Base-by-base conservation (phyloP, 2,329 filamentous ascomycete species). In the Teratosphaeria pseudoeucalypti region DNA sequence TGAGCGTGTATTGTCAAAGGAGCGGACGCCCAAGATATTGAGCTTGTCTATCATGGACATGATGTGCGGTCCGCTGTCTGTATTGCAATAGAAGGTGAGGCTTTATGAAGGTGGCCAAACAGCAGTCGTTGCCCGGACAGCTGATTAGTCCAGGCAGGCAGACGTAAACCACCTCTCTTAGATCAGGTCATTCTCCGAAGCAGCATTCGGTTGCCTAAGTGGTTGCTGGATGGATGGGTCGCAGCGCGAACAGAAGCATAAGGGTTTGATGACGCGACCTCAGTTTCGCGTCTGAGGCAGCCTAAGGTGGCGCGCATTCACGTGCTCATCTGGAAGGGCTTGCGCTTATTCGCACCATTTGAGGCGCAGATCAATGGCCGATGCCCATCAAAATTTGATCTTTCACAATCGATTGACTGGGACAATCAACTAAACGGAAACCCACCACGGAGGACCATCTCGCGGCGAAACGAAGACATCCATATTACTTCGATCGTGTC, bases 11-110 rank as follows among this genome's bases (percentile, higher is more conserved):
- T 89, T 87, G 74, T 88, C 88, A 73, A 97, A 97, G 60, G 92
- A 96, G 67, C 92, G 90, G 66, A 90, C 80, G 72, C 91, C 92
- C 71, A 85, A 78, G 63, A 97, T 94, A 65, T 87, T 89, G 67
- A 96, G 83, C 72, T 92, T 95, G 71, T 96, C 90, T 68, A 97
- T 92, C 73, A 85, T 88, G 65, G 92, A 70, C 70, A 72, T 72
- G 56, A 47, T 66, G 63, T 1, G 55, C 32, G 37, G 10, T 43
- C 11, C 16, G 37, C 37, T 43, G 37, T 32, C 29, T 32, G 29
- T 32, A 2, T 32, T 7, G 29, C 29, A 32, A 32, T 32, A 7
- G 29, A 32, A 5, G 5, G 2, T 32, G 29, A 7, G 4, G 29
- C 29, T 32, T 32, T 5, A 32, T 32, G 29, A 32, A 32, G 29